Conservation (phyloP, 345 rosid genomes). For the Camelina sativa region DNA sequence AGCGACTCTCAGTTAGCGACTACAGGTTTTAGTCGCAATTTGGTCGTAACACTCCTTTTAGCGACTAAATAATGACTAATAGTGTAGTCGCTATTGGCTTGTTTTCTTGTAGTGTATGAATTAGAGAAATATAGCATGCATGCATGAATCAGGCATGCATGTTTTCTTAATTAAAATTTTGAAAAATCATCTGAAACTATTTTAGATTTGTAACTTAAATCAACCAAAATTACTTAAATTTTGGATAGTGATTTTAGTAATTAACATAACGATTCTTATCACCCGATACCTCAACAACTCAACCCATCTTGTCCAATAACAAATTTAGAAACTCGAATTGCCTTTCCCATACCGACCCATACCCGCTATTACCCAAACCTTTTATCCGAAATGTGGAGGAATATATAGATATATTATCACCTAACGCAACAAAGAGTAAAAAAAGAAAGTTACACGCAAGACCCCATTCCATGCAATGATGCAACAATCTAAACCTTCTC, state of each 20-base stretch:
- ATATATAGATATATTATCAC: not conserved
- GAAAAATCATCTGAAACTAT: no score
- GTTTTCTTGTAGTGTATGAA: no score
- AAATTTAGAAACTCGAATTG: not conserved
- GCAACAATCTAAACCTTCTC: conserved; percentile 32
- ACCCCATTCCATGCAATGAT: not conserved
- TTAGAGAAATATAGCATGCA: no score
- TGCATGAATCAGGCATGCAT: no score
- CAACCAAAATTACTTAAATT: not conserved
- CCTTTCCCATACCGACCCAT: not conserved
- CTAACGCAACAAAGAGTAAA: conserved; percentile 10
- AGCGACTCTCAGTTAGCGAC: no score
- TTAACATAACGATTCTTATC: not conserved
- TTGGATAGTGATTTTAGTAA: not conserved
- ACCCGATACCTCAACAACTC: not conserved
- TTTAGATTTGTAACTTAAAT: no score
- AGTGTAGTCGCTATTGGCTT: no score
- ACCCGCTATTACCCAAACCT: no score
- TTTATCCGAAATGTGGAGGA: conserved; percentile 11
- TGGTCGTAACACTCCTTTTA: no score
- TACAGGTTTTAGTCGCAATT: no score
- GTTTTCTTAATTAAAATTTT: no score
- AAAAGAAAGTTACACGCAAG: conserved; percentile 9
- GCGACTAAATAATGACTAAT: no score
- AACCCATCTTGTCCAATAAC: not conserved